These are phyloP conservation scores for Sherardia arvensis DNA, from an alignment of 257 asterid species.

Conservation along the genomic window DNA sequence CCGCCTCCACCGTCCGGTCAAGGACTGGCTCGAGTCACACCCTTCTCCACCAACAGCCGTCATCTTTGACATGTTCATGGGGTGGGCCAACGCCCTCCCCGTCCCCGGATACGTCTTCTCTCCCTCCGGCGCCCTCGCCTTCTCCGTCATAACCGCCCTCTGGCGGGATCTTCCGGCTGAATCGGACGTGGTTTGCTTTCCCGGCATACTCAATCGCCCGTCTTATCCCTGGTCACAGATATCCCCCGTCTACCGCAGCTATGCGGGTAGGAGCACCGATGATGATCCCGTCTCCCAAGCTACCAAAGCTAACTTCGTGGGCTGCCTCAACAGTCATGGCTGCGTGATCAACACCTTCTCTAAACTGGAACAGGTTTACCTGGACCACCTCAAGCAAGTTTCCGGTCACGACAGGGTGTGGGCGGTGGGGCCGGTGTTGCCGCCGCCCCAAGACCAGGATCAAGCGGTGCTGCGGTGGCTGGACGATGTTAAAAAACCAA, in stretches of 20 bases:
- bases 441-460: slow-evolving; percentile 12
- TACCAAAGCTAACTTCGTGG: slow-evolving; percentile 21
- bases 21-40: slow-evolving; percentile 48
- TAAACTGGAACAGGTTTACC: slow-evolving; percentile 32
- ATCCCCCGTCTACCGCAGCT: slow-evolving; percentile 45
- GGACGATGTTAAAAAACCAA: slow-evolving; percentile 31
- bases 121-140: slow-evolving; percentile 60
- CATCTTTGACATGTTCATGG: slow-evolving; percentile 58
- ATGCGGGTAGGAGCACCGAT: no score
- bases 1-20: slow-evolving; percentile 31
- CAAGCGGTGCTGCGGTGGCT: slow-evolving; percentile 51
- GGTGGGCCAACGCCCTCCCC: slow-evolving; percentile 47
- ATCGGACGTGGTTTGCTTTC: slow-evolving; percentile 20
- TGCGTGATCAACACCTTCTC: slow-evolving; percentile 42
- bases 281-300: slow-evolving; percentile 42
- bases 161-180: slow-evolving; percentile 53
- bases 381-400: slow-evolving; percentile 26
- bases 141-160: slow-evolving; percentile 26
- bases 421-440: slow-evolving; percentile 64
- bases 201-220: slow-evolving; percentile 42
- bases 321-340: slow-evolving; percentile 35
- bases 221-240: slow-evolving; percentile 73
- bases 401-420: slow-evolving; percentile 49
- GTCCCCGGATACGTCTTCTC: slow-evolving; percentile 52
- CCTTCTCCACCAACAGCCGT: slow-evolving; percentile 68